A percentile compares a stretch with the other conserved stretches of the same genome.
These are phyloP conservation scores for Verticillium klebahnii DNA, from an alignment of 2,329 filamentous ascomycete species.

Conservation along the genomic window DNA sequence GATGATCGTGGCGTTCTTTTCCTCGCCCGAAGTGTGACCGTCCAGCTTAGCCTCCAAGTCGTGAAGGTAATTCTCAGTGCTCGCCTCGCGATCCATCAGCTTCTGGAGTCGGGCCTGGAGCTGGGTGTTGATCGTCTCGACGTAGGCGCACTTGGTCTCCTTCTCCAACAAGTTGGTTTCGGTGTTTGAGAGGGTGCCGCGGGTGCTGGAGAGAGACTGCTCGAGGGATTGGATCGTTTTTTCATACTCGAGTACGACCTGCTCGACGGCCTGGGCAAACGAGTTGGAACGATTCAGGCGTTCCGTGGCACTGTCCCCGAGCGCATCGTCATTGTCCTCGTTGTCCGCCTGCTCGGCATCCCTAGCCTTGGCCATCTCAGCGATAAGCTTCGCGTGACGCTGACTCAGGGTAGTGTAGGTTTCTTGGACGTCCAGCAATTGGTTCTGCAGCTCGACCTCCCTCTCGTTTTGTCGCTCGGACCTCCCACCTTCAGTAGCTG, in stretches of 20 bases:
- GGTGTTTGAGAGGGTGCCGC: conserved; percentile 74
- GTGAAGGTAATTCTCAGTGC: conserved; percentile 87
- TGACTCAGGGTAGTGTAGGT: conserved; percentile 89
- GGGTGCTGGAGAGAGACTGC: conserved; percentile 83
- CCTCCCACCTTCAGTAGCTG: conserved; percentile 59
- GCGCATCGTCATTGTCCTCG: conserved; percentile 51
- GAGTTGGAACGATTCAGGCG: conserved; percentile 91
- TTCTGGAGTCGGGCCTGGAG: conserved; percentile 89
- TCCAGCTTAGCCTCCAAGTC: conserved; percentile 89
- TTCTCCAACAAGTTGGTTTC: conserved; percentile 87
- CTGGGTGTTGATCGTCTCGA: conserved; percentile 88
- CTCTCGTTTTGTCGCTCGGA: conserved; percentile 76
- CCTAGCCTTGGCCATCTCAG: conserved; percentile 83
- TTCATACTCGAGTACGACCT: conserved; percentile 95
- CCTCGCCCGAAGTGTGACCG: conserved; percentile 84
- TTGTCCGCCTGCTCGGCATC: conserved; percentile 61
- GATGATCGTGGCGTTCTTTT: conserved; percentile 84
- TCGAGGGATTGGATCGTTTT: conserved; percentile 96
- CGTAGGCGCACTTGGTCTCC: conserved; percentile 88
- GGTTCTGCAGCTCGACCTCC: conserved; percentile 87
- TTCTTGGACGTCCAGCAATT: conserved; percentile 87
- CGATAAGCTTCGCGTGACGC: conserved; percentile 91
- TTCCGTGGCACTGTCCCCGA: conserved; percentile 77
- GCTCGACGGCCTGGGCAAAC: conserved; percentile 92
- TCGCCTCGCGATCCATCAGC: conserved; percentile 83